Percentiles rank a stretch among this genome's conserved stretches.
These are phyloP conservation scores for Grosmannia clavigera DNA, from an alignment of 2,329 filamentous ascomycete genomes.

Conservation along the genomic window DNA sequence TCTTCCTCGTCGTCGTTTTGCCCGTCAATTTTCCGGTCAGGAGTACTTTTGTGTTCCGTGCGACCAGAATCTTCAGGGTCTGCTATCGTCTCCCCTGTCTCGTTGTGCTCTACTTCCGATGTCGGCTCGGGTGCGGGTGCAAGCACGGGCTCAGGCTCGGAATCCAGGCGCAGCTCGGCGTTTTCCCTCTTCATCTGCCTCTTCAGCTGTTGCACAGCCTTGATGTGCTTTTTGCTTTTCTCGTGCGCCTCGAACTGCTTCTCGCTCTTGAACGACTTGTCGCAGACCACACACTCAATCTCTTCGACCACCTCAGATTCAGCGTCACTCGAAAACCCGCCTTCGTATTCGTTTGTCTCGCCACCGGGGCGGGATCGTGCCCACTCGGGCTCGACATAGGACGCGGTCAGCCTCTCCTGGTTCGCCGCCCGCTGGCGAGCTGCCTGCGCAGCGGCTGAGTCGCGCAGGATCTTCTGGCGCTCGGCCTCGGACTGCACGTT, in stretches of 20 bases:
- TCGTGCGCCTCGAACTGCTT: slow-evolving; percentile 87
- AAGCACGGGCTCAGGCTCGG: not conserved
- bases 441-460: slow-evolving; percentile 72
- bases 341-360: slow-evolving; percentile 31
- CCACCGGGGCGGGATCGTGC: slow-evolving; percentile 21
- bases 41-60: not conserved
- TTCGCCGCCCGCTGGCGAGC: slow-evolving; percentile 72
- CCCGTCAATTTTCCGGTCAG: slow-evolving; percentile 15
- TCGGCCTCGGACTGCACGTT: slow-evolving; percentile 70
- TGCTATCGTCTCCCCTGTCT: not conserved
- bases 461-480: slow-evolving; percentile 63
- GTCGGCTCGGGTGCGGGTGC: not conserved
- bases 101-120: not conserved
- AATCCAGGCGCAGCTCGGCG: slow-evolving; percentile 38
- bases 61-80: not conserved
- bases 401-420: slow-evolving; percentile 47
- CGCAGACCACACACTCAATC: slow-evolving; percentile 66
- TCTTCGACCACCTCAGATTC: slow-evolving; percentile 40
- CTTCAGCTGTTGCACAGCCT: slow-evolving; percentile 68
- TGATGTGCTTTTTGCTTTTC: slow-evolving; percentile 91
- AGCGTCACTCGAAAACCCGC: slow-evolving; percentile 50
- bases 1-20: slow-evolving; percentile 15
- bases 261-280: slow-evolving; percentile 76
- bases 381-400: slow-evolving; percentile 47
- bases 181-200: slow-evolving; percentile 78